Evolutionary conservation across 352 stramenopile genomes (phyloP), one percentile per base, ranked within the genome.

Genomic region (Blastocystis sp.): DNA sequence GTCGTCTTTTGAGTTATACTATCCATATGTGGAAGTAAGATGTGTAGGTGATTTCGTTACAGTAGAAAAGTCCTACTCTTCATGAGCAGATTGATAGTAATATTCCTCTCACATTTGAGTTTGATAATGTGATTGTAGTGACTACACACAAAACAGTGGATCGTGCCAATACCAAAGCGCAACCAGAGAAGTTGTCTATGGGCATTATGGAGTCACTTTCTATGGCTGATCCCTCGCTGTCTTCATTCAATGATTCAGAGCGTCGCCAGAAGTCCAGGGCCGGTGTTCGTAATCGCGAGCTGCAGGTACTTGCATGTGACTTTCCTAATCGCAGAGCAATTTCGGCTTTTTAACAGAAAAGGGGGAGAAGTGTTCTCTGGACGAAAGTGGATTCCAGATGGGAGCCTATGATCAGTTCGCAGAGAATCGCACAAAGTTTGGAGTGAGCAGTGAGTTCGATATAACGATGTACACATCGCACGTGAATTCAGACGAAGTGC

Each of bases 401-500:
- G 73, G 73, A 39, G 47, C 73, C n/a, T 84, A 68, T 37, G 73
- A 84, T 43, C 73, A 84, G 26, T 84, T 84, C 56, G 73, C 73
- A 2, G 73, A 84, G 73, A 84, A 84, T 45, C 50, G 34, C 20
- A 23, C 29, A 39, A 84, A 84, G 73, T 84, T 84, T 34, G 73
- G 73, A 34, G 73, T 84, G 50, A 39, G 50, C 34, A 66, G 43
- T 5, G 73, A 84, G 8, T 84, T 84, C 50, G 73, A 84, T 47
- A 66, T 84, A 9, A 54, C 73, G n/a, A 63, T 84, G 47, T 84
- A 84, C 73, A 68, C 73, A 5, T 66, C 73, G 39, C 73, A 68
- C 56, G 73, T 84, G 20, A 64, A 68, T n/a, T 39, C 50, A 9
- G 53, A 56, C 9, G 73, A 84, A 23, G 50, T 84, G 18, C 73